phyloP scores from a whole-genome alignment of 2,329 filamentous ascomycete species.

The Podosphaera aphanis region DNA sequence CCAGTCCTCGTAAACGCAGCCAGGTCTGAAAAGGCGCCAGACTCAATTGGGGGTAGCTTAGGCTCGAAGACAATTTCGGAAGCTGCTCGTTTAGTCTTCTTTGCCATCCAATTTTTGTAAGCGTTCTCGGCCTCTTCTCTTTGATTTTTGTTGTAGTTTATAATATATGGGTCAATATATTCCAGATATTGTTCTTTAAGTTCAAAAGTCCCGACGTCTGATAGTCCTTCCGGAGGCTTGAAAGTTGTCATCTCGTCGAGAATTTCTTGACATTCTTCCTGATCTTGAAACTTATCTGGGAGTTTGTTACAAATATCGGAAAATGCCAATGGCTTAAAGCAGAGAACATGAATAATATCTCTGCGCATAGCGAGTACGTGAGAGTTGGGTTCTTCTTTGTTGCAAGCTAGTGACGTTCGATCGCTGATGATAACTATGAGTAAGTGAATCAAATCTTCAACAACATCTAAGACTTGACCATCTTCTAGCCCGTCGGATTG shows the following conservation, averaged over 20 bases:
- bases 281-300: constrained; percentile 71
- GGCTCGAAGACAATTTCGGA: constrained; percentile 86
- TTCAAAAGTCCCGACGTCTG: constrained; percentile 85
- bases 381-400: constrained; percentile 39
- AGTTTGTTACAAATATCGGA: constrained; percentile 73
- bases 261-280: constrained; percentile 66
- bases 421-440: constrained; percentile 81
- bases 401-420: constrained; percentile 52
- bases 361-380: constrained; percentile 53
- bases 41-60: constrained; percentile 49
- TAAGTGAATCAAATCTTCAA: constrained; percentile 87
- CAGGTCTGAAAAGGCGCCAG: constrained; percentile 55
- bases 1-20: constrained; percentile 61
- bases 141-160: constrained; percentile 92
- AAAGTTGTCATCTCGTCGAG: constrained; percentile 75
- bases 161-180: constrained; percentile 82
- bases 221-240: constrained; percentile 71
- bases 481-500: constrained; percentile 59
- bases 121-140: constrained; percentile 82
- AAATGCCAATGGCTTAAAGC: constrained; percentile 88
- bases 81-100: constrained; percentile 57
- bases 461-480: constrained; percentile 67
- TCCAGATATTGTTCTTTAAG: constrained; percentile 68
- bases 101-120: constrained; percentile 69
- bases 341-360: constrained; percentile 80